phyloP scores from a whole-genome alignment of 1,284 basidiomycete genomes.

The Bjerkandera adusta region DNA sequence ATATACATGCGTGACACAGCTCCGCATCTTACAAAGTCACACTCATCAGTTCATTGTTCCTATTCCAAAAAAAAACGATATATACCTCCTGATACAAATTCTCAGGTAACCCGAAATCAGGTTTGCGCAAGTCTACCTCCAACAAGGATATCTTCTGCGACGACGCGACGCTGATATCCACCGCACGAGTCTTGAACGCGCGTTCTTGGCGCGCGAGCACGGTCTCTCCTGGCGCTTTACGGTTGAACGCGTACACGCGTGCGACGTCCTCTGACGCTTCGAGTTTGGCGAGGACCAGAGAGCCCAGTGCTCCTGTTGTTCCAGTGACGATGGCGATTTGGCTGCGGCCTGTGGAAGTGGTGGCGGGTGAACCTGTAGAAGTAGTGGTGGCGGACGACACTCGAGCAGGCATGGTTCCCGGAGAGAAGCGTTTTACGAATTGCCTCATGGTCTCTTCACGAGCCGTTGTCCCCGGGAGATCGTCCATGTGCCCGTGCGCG shows the following conservation, averaged over 20 bases:
- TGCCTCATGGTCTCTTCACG: neutral
- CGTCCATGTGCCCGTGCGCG: neutral
- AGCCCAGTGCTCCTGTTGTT: slow-evolving; percentile 15
- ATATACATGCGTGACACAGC: slow-evolving; percentile 15
- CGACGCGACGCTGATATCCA: slow-evolving; percentile 1
- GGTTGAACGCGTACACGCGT: slow-evolving; percentile 17
- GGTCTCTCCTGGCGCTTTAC: neutral
- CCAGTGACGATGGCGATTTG: slow-evolving; percentile 17
- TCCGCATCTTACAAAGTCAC: slow-evolving; percentile 6
- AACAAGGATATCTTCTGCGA: neutral
- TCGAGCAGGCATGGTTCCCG: too few relatives aligned
- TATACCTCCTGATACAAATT: neutral
- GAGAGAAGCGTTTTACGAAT: neutral
- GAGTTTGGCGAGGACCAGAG: slow-evolving; percentile 14
- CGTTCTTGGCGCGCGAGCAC: too few relatives aligned
- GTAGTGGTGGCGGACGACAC: too few relatives aligned
- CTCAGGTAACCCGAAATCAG: neutral
- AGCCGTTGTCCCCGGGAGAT: neutral
- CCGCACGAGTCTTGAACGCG: neutral
- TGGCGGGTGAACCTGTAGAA: too few relatives aligned
- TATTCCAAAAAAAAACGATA: neutral
- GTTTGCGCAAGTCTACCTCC: neutral
- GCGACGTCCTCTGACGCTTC: slow-evolving; percentile 3
- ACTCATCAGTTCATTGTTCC: neutral
- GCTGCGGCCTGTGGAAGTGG: too few relatives aligned